Base-by-base conservation (phyloP, 768 basidiomycete species). In the Lentinus tigrinus region DNA sequence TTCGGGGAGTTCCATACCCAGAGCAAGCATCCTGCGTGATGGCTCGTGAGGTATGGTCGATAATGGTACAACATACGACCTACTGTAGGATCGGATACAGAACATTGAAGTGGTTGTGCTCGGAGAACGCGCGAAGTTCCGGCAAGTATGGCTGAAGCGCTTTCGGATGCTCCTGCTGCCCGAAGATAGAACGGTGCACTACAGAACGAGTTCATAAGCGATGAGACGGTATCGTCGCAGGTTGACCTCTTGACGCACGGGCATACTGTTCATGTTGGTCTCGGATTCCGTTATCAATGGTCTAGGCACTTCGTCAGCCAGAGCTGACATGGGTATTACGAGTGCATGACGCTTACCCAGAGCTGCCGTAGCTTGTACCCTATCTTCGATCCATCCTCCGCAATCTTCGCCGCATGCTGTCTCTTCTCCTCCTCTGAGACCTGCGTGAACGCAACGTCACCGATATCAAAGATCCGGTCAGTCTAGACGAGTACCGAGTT, bases 201-300 rank as follows among this genome's bases (percentile, higher is more conserved):
- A 37, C 26, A 10, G n/a, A n/a, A n/a, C n/a, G n/a, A n/a, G n/a
- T n/a, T n/a, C 27, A 43, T 16, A 11, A 47, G 40, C 4, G 6
- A 8, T 3, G 24, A 24, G 19, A 21, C 10, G 13, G n/a, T n/a
- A n/a, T n/a, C n/a, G n/a, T n/a, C n/a, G n/a, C n/a, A n/a, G n/a
- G n/a, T n/a, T n/a, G n/a, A n/a, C n/a, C n/a, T n/a, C n/a, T n/a
- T 44, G 7, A 60, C 46, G 27, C 16, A 88, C 87, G 75, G 58
- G 82, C 84, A 62, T 88, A 88, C 50, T 81, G 74, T 63, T 88
- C 86, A 17, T 86, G 64, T 62, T 87, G 84, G 64, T 89, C 87
- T 14, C 70, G 77, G 23, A 88, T 80, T 3, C 86, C 87, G 11
- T 77, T 78, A 38, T 81, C 82, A 38, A 88, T 80, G 47, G 84